Evolutionary conservation across 495 filamentous ascomycete genomes (phyloP), one percentile per base, ranked within the genome.

Genomic region (Amniculicola lignicola): DNA sequence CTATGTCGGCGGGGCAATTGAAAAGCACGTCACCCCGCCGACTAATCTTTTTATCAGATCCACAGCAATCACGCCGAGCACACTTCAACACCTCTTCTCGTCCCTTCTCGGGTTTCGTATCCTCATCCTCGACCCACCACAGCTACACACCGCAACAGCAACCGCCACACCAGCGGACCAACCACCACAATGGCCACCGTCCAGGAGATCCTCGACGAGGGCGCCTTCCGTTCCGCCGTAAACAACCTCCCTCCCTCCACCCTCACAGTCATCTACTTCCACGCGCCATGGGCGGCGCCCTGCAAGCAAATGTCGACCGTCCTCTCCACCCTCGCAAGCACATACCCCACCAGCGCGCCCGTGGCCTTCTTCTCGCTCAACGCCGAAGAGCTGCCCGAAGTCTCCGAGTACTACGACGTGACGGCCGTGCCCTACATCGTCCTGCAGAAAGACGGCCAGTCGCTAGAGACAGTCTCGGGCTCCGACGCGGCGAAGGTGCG

Each of bases 201-300:
- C 64, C 78, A 75, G 59, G 86, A 90, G 36, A 87, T 96, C 73
- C 78, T 74, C 41, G 79, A 75, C 48, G 81, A 86, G 54, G 71
- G 77, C 52, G 80, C 79, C 59, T 97, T 93, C 80, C 69, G 78
- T 31, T 62, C 77, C 28, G 77, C 86, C 67, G 68, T 88, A 50
- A 70, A 77, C 42, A 75, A 82, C 16, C 77, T 91, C 14, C 80
- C 87, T 0, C 62, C 83, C 3, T 76, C 82, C 4, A 78, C 86
- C 10, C 80, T 95, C 29, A 73, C 88, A 42, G 81, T 95, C 62
- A 79, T 96, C 63, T 95, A 90, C 69, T 97, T 97, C 75, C 85
- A 96, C 72, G 87, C 94, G 0, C 86, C 90, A 63, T 97, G 94
- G 93, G 93, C 94, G n/a, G 89, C 87, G 24, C 93, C 90, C 11